phyloP scores from a whole-genome alignment of 192 early-diverging fungal genomes.

The Linnemannia exigua region DNA sequence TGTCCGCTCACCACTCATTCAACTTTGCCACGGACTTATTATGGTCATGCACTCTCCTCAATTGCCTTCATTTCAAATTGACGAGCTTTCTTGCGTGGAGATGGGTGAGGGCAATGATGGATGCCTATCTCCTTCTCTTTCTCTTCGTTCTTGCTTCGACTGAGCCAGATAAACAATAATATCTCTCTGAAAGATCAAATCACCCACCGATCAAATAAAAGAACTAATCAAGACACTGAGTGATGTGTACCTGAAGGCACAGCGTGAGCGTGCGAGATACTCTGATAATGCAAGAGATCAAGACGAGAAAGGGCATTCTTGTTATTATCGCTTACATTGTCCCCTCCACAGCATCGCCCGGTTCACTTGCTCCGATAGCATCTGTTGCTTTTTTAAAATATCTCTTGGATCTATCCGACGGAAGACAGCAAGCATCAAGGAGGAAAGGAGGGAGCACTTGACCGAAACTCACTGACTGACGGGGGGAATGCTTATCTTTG shows the following conservation, averaged over 20 bases:
- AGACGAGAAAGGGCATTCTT: neutral
- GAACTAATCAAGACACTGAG: too few relatives aligned
- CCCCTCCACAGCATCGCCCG: neutral
- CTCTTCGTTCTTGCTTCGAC: too few relatives aligned
- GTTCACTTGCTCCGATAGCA: neutral
- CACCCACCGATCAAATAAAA: too few relatives aligned
- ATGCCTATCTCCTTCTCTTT: too few relatives aligned
- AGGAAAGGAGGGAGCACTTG: neutral
- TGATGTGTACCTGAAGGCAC: too few relatives aligned
- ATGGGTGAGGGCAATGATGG: too few relatives aligned
- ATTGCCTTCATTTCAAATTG: neutral
- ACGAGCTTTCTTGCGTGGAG: neutral
- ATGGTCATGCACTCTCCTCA: neutral
- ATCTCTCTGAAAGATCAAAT: too few relatives aligned
- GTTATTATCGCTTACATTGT: neutral
- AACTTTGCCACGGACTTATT: constrained; percentile 1
- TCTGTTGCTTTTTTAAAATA: neutral
- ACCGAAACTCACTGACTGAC: neutral
- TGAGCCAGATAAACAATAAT: too few relatives aligned
- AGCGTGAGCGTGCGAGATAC: too few relatives aligned
- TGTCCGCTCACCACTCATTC: neutral
- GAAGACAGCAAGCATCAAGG: neutral
- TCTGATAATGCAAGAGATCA: neutral
- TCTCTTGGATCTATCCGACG: neutral
- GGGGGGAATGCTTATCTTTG: constrained; percentile 21